Conservation (phyloP, 306 rosid genomes). For the Quercus glauca region DNA sequence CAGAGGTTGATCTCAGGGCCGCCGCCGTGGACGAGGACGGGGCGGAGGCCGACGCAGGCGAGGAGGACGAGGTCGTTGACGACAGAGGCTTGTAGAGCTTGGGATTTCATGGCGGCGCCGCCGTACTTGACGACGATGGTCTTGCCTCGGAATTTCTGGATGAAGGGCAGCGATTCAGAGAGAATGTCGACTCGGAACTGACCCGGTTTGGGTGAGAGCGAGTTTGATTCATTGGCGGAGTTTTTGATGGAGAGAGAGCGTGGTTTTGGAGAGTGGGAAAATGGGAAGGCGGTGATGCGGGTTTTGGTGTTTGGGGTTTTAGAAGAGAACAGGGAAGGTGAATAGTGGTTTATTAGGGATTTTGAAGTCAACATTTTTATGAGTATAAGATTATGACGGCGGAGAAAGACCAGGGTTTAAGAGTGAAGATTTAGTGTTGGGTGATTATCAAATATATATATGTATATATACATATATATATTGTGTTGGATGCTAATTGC, state of each 20-base stretch:
- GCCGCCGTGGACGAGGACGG: constrained; percentile 86
- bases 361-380: constrained; percentile 48
- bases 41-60: constrained; percentile 84
- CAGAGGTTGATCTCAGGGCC: constrained; percentile 92
- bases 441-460: too few relatives aligned
- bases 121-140: constrained; percentile 93
- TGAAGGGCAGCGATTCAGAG: constrained; percentile 90
- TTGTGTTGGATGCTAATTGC: too few relatives aligned
- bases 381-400: neutral
- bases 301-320: neutral
- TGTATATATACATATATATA: too few relatives aligned
- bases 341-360: constrained; percentile 29
- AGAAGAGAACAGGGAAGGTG: constrained; percentile 25
- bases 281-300: constrained; percentile 17
- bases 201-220: constrained; percentile 33
- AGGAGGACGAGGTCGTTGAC: constrained; percentile 93
- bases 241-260: constrained; percentile 22
- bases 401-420: too few relatives aligned
- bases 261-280: constrained; percentile 1
- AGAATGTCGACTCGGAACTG: constrained; percentile 91
- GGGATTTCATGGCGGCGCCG: constrained; percentile 94
- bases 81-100: constrained; percentile 73
- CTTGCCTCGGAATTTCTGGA: constrained; percentile 88
- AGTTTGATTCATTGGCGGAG: neutral
- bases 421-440: too few relatives aligned